Conservation (phyloP, 352 stramenopile genomes). For the Phytophthora citrophthora region DNA sequence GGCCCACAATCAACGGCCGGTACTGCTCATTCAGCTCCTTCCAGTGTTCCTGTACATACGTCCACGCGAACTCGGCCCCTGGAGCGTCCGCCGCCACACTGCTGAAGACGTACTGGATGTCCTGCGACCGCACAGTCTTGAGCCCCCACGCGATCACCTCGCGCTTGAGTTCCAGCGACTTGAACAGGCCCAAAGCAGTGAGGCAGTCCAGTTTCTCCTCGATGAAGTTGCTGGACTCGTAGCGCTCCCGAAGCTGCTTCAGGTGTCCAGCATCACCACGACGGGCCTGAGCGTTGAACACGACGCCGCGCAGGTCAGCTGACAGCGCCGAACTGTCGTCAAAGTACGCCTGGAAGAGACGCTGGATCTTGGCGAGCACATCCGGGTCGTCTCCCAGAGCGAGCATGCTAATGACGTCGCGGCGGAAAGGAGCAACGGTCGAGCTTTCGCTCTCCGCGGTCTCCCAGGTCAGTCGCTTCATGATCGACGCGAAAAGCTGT, state of each 20-base stretch:
- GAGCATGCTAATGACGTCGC: constrained; percentile 78
- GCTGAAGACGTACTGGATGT: constrained; percentile 82
- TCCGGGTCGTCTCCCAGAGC: constrained; percentile 55
- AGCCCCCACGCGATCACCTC: constrained; percentile 75
- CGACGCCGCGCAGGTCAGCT: constrained; percentile 65
- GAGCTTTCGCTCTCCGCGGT: constrained; percentile 45
- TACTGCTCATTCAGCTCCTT: constrained; percentile 69
- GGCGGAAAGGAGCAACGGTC: constrained; percentile 65
- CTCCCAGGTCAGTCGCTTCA: constrained; percentile 63
- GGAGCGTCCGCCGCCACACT: constrained; percentile 69
- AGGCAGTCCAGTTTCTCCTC: constrained; percentile 86
- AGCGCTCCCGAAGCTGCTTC: constrained; percentile 55
- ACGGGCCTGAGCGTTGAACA: constrained; percentile 67
- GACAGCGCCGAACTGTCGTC: constrained; percentile 55
- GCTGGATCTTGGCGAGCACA: constrained; percentile 58
- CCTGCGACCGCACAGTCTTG: constrained; percentile 76
- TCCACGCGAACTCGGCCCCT: constrained; percentile 64
- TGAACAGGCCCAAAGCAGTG: constrained; percentile 69
- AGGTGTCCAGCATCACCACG: constrained; percentile 53
- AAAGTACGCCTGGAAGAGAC: constrained; percentile 66
- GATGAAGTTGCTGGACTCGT: constrained; percentile 80
- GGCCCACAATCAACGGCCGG: constrained; percentile 62
- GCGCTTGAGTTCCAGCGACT: constrained; percentile 62
- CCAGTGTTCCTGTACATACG: constrained; percentile 82
- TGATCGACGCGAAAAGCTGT: constrained; percentile 59